phyloP scores from a whole-genome alignment of 139 green algal genomes.

The Pleodorina starrii region DNA sequence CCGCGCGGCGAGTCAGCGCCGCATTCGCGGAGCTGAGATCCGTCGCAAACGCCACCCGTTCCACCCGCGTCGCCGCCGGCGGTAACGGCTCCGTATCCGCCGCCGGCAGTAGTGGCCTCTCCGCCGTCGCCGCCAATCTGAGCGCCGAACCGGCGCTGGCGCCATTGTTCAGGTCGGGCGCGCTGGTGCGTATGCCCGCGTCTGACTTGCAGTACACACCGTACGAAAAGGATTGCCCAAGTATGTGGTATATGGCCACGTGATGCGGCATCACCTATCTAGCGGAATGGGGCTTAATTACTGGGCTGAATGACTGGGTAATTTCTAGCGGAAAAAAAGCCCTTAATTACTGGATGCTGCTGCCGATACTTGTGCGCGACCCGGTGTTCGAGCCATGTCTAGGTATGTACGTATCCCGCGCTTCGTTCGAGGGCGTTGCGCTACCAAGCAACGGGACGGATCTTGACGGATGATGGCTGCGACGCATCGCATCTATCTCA shows the following conservation, averaged over 20 bases:
- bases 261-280: not conserved
- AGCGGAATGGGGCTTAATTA: not conserved
- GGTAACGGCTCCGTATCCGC: not conserved
- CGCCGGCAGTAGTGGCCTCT: not conserved
- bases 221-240: conserved; percentile 25
- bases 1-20: not conserved
- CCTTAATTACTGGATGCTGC: no score
- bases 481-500: no score
- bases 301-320: not conserved
- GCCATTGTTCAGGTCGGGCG: conserved; percentile 6
- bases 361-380: no score
- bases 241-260: conserved; percentile 23
- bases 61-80: no score
- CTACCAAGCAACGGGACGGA: no score
- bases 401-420: no score
- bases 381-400: no score
- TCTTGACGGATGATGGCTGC: no score
- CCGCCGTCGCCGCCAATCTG: not conserved
- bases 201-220: not conserved
- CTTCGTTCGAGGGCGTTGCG: no score
- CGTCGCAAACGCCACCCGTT: no score
- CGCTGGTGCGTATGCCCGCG: not conserved
- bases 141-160: not conserved
- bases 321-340: no score
- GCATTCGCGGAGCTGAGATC: not conserved